Evolutionary conservation across 1,139 yeast genomes (phyloP), one percentile per base, ranked within the genome.

Genomic region (Debaryomycetaceae sp.): DNA sequence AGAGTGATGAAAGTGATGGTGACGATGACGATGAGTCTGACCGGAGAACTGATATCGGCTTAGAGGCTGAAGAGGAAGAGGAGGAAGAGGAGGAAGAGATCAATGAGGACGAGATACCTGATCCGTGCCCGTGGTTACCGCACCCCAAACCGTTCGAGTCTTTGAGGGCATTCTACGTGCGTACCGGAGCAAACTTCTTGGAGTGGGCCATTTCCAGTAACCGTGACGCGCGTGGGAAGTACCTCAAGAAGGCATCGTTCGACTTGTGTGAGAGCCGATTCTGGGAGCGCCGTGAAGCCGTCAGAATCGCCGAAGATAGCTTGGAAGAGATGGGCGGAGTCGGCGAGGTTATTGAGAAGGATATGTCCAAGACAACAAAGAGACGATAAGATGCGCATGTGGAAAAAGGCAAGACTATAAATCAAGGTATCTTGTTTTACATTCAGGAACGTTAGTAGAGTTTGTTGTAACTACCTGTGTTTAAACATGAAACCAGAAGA

Each of bases 251-350:
- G 35, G 80, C 82, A 25, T 81, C 96, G 0, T 90, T 90, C 50
- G 96, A 86, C 41, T 57, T 87, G 36, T 80, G 93, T 51, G 95
- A 87, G 55, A 92, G 79, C 39, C 73, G 97, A 58, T 90, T 95
- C 92, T 90, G 97, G 97, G 97, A 90, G 51, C 79, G 97, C 60
- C 77, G 97, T 58, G 97, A 90, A 47, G 92, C 79, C 43, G 77
- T 87, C 15, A 77, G 94, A 47, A 68, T 75, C 24, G 82, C 85
- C 27, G 98, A 90, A 55, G 97, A 87, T 43, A 73, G 74, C 46
- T 58, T 83, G 48, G 97, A 87, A 54, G 95, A 85, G 41, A 49
- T 81, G 52, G 94, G 95, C 30, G 96, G 95, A 33, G 90, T 86
- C 35, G 94, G 83, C 15, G 94, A 83, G 37, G 77, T 87, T 25